A percentile compares a stretch with the other conserved stretches of the same genome.
phyloP scores from a whole-genome alignment of 495 filamentous ascomycete species.

The Cercophora samala region DNA sequence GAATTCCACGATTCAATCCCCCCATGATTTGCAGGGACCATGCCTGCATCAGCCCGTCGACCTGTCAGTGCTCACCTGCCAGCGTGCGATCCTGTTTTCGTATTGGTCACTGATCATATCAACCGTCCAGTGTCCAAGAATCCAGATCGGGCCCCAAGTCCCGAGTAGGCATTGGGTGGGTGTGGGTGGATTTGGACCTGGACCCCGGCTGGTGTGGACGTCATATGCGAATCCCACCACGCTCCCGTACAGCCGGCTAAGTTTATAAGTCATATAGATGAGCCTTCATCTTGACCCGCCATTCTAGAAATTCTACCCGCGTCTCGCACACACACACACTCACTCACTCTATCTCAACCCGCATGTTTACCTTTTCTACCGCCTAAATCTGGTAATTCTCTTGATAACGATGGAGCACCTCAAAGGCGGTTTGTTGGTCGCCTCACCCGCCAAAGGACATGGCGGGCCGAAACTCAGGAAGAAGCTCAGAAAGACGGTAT shows the following conservation, averaged over 20 bases:
- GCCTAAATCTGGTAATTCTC: conserved; percentile 27
- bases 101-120: conserved; percentile 26
- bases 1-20: conserved; percentile 5
- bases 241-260: conserved; percentile 10
- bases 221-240: conserved; percentile 33
- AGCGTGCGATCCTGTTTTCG: conserved; percentile 29
- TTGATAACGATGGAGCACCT: conserved; percentile 36
- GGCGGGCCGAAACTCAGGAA: conserved; percentile 36
- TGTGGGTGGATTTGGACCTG: background rate
- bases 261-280: conserved; percentile 27
- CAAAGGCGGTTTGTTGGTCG: conserved; percentile 29
- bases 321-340: background rate
- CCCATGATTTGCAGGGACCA: conserved; percentile 3
- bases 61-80: background rate
- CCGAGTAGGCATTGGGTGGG: conserved; percentile 15
- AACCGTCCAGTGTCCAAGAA: background rate
- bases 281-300: conserved; percentile 21
- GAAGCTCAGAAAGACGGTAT: conserved; percentile 42
- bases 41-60: conserved; percentile 6
- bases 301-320: conserved; percentile 2
- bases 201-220: conserved; percentile 25
- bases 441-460: conserved; percentile 25
- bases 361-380: conserved; percentile 20
- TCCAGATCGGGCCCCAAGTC: conserved; percentile 3
- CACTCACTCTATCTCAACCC: conserved; percentile 22